Evolutionary conservation across 306 rosid species (phyloP), one percentile per base, ranked within the genome.

Genomic region (Rubus parviflorus): DNA sequence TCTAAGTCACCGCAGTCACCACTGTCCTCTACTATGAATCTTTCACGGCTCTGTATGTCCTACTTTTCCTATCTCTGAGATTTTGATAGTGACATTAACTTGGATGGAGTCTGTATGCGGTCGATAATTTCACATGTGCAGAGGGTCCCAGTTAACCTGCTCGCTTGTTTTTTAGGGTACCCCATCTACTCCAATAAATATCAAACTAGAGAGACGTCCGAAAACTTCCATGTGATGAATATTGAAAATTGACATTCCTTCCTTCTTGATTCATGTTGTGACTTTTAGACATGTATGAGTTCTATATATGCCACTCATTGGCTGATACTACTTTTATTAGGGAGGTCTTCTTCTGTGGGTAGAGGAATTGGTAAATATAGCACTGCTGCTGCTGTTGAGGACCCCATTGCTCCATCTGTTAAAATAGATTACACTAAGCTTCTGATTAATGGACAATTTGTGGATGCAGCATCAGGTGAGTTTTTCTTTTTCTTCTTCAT

Each of bases 381-480:
- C 83, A 92, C 92, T 75, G 83, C 87, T 61, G 78, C 90, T 77
- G 90, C 86, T 11, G 16, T 58, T 79, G 97, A 92, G 77, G 89
- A 86, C 25, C 91, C 90, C 6, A 87, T 95, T 35, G 82, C 63
- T 81, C 96, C 98, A 16, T 3, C 88, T 3, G 82, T 89, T 14
- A 66, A 78, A 61, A 82, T 95, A 51, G 81, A 88, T 3, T 41
- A 88, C 56, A 88, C 87, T 9, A 92, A 88, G 81, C 93, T 95
- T 79, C 74, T 95, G 64, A 92, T 95, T 56, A 71, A 83, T 85
- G 98, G 98, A 5, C 80, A 92, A 70, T 92, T 95, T 68, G 93
- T 90, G 0, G 90, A 92, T 86, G 83, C 98, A 23, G 92, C 87
- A n/a, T 90, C 97, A 47, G 98, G 98, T 91, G 72, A 72, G 86